Evolutionary conservation across 768 basidiomycete genomes (phyloP).

Genomic region (Tricholoma furcatifolium): DNA sequence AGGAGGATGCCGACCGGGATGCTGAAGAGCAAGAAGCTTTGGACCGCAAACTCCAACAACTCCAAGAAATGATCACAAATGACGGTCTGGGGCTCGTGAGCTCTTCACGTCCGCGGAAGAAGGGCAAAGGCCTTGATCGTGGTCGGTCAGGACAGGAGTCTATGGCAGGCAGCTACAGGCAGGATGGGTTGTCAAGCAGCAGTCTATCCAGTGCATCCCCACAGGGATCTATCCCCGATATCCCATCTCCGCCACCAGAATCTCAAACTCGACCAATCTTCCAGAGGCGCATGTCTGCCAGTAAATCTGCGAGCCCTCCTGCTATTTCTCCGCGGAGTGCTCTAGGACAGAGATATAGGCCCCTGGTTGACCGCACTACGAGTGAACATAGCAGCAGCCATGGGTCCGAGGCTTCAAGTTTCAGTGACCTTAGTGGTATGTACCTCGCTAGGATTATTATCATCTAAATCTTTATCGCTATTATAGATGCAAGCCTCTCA

Average conservation of each 20-base stretch:
- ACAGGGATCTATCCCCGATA: conserved; percentile 77
- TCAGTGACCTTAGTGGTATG: conserved; percentile 82
- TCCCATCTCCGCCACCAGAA: conserved; percentile 68
- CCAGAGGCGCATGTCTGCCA: conserved; percentile 47
- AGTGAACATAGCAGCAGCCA: conserved; percentile 63
- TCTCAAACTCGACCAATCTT: conserved; percentile 54
- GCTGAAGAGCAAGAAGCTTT: conserved; percentile 69
- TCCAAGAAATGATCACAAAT: conserved; percentile 72
- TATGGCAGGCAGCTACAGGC: conserved; percentile 33
- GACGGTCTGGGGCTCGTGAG: conserved; percentile 72
- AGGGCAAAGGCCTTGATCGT: conserved; percentile 43
- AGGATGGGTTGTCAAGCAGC: conserved; percentile 44
- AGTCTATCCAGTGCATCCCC: conserved; percentile 77
- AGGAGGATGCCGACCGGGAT: conserved; percentile 68
- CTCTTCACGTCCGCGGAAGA: conserved; percentile 31
- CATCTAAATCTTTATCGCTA: background rate
- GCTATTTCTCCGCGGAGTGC: conserved; percentile 55
- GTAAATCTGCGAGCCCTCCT: conserved; percentile 64
- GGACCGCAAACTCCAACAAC: conserved; percentile 63
- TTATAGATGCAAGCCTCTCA: conserved; percentile 68
- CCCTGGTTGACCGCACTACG: conserved; percentile 37
- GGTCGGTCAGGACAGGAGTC: conserved; percentile 40
- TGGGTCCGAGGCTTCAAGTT: conserved; percentile 76
- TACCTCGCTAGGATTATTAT: background rate
- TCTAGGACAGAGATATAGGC: conserved; percentile 48